Evolutionary conservation across 345 rosid genomes (phyloP), one percentile per base, ranked within the genome.

Genomic region (Sisymbrium irio): DNA sequence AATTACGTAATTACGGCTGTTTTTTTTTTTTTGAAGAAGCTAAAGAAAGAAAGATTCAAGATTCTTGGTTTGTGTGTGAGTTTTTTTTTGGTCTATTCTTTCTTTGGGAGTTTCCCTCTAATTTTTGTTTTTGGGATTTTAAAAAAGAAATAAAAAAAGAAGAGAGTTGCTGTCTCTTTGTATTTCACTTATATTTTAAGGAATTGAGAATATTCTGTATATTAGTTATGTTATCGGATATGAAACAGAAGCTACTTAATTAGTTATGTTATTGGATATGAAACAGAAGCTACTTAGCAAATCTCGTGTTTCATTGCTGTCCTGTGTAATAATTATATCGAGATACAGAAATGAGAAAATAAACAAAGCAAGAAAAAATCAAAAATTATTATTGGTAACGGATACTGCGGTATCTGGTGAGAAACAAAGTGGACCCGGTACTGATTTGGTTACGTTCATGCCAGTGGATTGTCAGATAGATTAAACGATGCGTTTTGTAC

Each of bases 381-480:
- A 45, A 18, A 18, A 18, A 18, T 11, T 12, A 45, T 32, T 15
- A 44, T 22, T 19, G 19, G 4, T 5, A 60, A 72, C 33, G 62
- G 69, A 72, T 72, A 73, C 28, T 41, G 69, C 63, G 62, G 63
- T 47, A 55, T 54, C 22, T 30, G 30, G 20, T 0, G 45, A 63
- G 63, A 42, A 18, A 63, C 63, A 53, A 27, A 63, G 70, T 63
- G 57, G 77, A 53, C 77, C 77, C 18, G 32, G 51, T 17, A 32
- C 55, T 53, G 76, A 72, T 42, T 64, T 64, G 30, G 77, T 3
- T 55, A n/a, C 65, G 58, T 22, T 64, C 4, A 44, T 55, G 77
- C 46, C 57, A 65, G 65, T 73, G 58, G 15, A 45, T 55, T 56
- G 65, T 73, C 71, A 73, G 77, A 65, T 35, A 1, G 4, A 63